Base-by-base conservation (phyloP, 208 protist genomes). In the Leishmania tarentolae region DNA sequence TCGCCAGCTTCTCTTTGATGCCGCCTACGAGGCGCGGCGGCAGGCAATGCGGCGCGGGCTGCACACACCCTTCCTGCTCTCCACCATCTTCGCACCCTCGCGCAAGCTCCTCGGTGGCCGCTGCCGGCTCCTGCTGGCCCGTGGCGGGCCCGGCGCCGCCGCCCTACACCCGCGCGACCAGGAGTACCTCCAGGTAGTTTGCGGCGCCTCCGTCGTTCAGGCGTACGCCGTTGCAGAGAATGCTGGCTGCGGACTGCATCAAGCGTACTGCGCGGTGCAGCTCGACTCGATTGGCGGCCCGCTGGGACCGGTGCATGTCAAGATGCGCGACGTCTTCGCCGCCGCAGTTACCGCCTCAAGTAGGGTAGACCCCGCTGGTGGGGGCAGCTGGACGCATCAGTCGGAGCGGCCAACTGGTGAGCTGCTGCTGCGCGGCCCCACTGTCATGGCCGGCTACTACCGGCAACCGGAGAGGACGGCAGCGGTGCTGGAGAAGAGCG, bases 391-490 rank as follows among this genome's bases (percentile, higher is more conserved):
- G 87, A 76, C 59, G 17, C 87, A 93, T 73, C 65, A 65, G n/a
- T 44, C 31, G 6, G 79, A 65, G 11, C 81, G 80, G 31, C 92
- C 91, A 13, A 69, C 84, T 42, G 91, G 91, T 40, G 96, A 98
- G 81, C 85, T 98, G 44, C 80, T 92, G 31, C 53, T 98, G 31
- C 83, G 90, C 44, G 93, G 93, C 31, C 86, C 91, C 15, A 80
- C 83, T 13, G 35, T 97, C 37, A 93, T 91, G 75, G 74, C 75
- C 24, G 96, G 96, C 1, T 98, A 98, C 88, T 96, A 97, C 88
- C 83, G 90, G 21, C 89, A 98, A 75, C 82, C 86, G 8, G 88
- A 95, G 72, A 80, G 75, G 35, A 98, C 95, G 8, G 86, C 85
- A 40, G 87, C 86, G 74, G 92, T 87, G 46, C 81, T 98, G 35